phyloP scores from a whole-genome alignment of 1,284 basidiomycete species.

The Puccinia hordei region DNA sequence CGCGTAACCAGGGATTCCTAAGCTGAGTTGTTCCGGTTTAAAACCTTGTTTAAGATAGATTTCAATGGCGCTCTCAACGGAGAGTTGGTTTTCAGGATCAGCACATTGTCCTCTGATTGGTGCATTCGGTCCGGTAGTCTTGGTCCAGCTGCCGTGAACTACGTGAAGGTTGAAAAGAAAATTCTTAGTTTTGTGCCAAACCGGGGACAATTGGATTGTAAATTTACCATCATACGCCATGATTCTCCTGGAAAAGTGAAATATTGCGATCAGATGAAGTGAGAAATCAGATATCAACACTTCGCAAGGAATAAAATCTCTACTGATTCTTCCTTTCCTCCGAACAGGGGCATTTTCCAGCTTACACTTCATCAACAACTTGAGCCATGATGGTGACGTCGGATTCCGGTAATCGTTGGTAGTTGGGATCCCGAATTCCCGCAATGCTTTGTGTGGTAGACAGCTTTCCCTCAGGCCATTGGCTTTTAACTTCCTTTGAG shows the following conservation, averaged over 20 bases:
- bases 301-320: not conserved
- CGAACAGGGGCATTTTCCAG: not conserved
- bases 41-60: slow-evolving; percentile 32
- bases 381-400: slow-evolving; percentile 14
- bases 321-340: not conserved
- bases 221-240: slow-evolving; percentile 49
- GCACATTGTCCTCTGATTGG: slow-evolving; percentile 37
- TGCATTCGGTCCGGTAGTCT: slow-evolving; percentile 44
- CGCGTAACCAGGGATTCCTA: slow-evolving; percentile 45
- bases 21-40: slow-evolving; percentile 14
- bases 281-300: not conserved
- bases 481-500: slow-evolving; percentile 39
- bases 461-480: slow-evolving; percentile 37
- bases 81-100: slow-evolving; percentile 29
- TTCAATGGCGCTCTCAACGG: slow-evolving; percentile 35
- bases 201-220: too few species aligned
- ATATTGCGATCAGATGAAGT: not conserved
- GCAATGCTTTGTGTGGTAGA: slow-evolving; percentile 16
- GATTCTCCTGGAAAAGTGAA: slow-evolving; percentile 8
- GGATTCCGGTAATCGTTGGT: slow-evolving; percentile 12
- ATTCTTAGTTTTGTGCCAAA: not conserved
- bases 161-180: not conserved
- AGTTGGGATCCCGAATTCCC: slow-evolving; percentile 26
- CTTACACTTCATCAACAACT: slow-evolving; percentile 41
- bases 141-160: slow-evolving; percentile 45